These are phyloP conservation scores for Fragaria vesca DNA, from an alignment of 306 rosid genomes.

Conservation along the genomic window DNA sequence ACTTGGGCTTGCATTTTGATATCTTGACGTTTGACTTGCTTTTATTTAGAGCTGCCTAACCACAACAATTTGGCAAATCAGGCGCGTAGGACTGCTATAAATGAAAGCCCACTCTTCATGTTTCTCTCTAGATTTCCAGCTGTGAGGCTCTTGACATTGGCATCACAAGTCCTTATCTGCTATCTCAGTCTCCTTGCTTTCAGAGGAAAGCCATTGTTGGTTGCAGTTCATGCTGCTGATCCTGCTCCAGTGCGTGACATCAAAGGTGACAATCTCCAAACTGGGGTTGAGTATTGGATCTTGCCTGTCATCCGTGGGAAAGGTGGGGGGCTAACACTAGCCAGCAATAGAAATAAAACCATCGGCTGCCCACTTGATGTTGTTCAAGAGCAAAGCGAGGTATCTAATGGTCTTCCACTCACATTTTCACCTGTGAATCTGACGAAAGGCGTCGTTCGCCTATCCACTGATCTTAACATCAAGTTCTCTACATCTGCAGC, in stretches of 20 bases:
- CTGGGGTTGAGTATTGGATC: constrained; percentile 30
- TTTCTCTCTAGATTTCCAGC: not conserved
- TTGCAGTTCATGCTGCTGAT: constrained; percentile 26
- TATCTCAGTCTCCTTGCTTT: constrained; percentile 18
- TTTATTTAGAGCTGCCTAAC: not conserved
- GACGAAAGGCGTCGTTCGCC: constrained; percentile 36
- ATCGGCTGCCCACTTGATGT: constrained; percentile 45
- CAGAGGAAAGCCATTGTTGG: not conserved
- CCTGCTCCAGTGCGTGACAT: constrained; percentile 45
- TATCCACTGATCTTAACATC: constrained; percentile 51
- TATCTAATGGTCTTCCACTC: constrained; percentile 39
- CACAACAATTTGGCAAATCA: not conserved
- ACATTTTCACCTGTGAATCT: constrained; percentile 32
- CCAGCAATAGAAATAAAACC: constrained; percentile 10
- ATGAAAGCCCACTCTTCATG: not conserved
- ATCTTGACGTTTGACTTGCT: too few relatives aligned
- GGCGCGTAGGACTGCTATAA: not conserved
- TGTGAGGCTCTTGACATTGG: not conserved
- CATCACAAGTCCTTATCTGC: not conserved
- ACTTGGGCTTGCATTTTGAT: not conserved
- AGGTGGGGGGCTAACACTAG: constrained; percentile 51
- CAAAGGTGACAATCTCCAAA: constrained; percentile 29
- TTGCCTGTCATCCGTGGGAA: constrained; percentile 43
- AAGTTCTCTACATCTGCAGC: constrained; percentile 18
- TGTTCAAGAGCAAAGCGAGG: constrained; percentile 37